Evolutionary conservation across 2,329 filamentous ascomycete species (phyloP).

Genomic region (Fonsecaea erecta): DNA sequence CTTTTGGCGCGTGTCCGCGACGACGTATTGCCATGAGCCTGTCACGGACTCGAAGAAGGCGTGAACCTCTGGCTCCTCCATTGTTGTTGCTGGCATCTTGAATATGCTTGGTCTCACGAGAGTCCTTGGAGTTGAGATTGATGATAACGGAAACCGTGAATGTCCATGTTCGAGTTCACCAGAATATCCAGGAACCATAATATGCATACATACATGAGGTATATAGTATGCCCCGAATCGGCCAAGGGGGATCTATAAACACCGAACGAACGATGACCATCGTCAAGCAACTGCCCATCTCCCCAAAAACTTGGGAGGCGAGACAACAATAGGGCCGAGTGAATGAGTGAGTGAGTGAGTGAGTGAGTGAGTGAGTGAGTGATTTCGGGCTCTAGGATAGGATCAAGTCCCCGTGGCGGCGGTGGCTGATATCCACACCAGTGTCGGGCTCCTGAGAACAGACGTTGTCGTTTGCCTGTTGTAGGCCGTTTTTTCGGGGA

Average conservation of each 20-base stretch:
- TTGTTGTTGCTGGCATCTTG: not conserved
- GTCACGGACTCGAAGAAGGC: slow-evolving; percentile 49
- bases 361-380: too few relatives aligned
- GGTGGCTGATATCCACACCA: not conserved
- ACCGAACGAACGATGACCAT: not conserved
- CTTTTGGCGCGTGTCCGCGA: slow-evolving; percentile 59
- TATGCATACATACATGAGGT: too few relatives aligned
- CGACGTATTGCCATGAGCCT: slow-evolving; percentile 66
- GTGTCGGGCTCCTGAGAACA: not conserved
- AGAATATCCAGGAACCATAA: not conserved
- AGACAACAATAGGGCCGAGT: too few relatives aligned
- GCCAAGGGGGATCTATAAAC: not conserved
- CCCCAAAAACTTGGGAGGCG: too few relatives aligned
- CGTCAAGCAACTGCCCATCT: too few relatives aligned
- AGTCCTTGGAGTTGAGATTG: not conserved
- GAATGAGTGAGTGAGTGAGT: too few relatives aligned
- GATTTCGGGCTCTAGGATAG: not conserved
- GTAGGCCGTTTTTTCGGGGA: not conserved
- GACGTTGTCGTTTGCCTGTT: not conserved
- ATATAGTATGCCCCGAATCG: not conserved
- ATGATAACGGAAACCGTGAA: not conserved
- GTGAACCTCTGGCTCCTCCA: slow-evolving; percentile 21
- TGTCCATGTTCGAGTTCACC: not conserved
- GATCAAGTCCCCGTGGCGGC: not conserved
- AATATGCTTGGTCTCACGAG: not conserved